Percentiles rank a stretch among this genome's conserved stretches.
Evolutionary conservation across 1,139 yeast genomes (phyloP).

Genomic region (Hyphopichia khmerensis): DNA sequence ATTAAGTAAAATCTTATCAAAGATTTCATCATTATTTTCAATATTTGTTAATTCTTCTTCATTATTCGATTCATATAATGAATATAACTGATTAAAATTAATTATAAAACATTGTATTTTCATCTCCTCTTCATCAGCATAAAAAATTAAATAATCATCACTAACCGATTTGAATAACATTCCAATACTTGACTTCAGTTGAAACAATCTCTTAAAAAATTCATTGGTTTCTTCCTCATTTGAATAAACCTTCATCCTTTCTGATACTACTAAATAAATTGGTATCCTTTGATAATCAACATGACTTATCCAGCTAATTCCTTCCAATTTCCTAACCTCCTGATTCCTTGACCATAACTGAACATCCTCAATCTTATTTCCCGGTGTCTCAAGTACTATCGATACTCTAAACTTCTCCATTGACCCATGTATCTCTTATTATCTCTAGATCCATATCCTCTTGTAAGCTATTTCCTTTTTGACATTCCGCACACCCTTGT

Average conservation of each 20-base stretch:
- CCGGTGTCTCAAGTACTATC: neutral
- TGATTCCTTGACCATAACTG: neutral
- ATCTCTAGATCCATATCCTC: no score
- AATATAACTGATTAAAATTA: conserved; percentile 10
- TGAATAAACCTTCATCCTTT: conserved; percentile 28
- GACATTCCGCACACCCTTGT: no score
- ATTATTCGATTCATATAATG: neutral
- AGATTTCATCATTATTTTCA: conserved; percentile 15
- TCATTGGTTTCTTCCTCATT: conserved; percentile 17
- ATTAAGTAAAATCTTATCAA: conserved; percentile 36
- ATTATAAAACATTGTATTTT: conserved; percentile 16
- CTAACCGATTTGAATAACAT: conserved; percentile 14
- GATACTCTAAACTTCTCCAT: neutral
- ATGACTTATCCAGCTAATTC: neutral
- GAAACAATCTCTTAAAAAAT: conserved; percentile 20
- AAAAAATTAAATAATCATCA: conserved; percentile 19
- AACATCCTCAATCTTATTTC: neutral
- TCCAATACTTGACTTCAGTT: conserved; percentile 11
- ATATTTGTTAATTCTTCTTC: neutral
- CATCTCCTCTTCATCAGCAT: conserved; percentile 12
- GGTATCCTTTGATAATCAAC: conserved; percentile 29
- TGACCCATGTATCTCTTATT: no score
- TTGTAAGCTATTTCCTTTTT: no score
- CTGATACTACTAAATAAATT: conserved; percentile 23
- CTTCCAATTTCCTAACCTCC: neutral